Base-by-base conservation (phyloP, 2,329 filamentous ascomycete genomes). In the Iodosphaeria phyllophila region DNA sequence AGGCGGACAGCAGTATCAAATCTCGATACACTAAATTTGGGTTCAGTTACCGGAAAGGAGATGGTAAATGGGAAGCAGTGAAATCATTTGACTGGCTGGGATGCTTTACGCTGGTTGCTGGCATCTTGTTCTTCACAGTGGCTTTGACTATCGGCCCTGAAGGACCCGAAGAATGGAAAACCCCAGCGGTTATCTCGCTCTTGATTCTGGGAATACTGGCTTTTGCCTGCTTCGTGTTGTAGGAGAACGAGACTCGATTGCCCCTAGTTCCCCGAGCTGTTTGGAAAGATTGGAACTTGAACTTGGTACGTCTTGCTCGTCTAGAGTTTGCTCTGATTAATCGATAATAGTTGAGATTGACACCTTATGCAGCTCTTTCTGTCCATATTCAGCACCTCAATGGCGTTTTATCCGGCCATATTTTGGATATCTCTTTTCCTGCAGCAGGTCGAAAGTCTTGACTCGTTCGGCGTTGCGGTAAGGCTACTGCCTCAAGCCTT, bases 341-440 rank as follows among this genome's bases (percentile, higher is more conserved):
- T n/a, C n/a, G n/a, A n/a, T n/a, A n/a, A 8, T 8, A 11, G 18
- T 18, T 9, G 16, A 29, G 31, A 5, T 35, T 36, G 11, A 35
- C 20, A 9, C 11, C 6, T 5, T 3, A 16, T 14, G 6, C 16
- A 46, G 42, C 25, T 44, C 6, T 34, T 43, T 16, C 22, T 44
- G 9, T 37, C 38, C 28, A 41, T 41, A 4, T 24, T 45, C n/a
- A 34, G 35, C 19, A 38, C 39, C 8, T 38, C 43, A 6, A 42
- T 46, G 39, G 37, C 42, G 20, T 48, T 40, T 29, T 47, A 41
- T 23, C 42, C 44, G 2, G 38, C 43, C 10, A 27, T 46, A 2
- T 47, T 46, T 30, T 47, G 45, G 44, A 34, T 47, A 8, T 41
- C 41, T 3, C 38, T 46, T 35, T 48, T 46, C 32, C 37, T 47